Percentiles rank a stretch among this genome's conserved stretches.
Evolutionary conservation across 2,329 filamentous ascomycete species (phyloP).

Genomic region (Colletotrichum cereale): DNA sequence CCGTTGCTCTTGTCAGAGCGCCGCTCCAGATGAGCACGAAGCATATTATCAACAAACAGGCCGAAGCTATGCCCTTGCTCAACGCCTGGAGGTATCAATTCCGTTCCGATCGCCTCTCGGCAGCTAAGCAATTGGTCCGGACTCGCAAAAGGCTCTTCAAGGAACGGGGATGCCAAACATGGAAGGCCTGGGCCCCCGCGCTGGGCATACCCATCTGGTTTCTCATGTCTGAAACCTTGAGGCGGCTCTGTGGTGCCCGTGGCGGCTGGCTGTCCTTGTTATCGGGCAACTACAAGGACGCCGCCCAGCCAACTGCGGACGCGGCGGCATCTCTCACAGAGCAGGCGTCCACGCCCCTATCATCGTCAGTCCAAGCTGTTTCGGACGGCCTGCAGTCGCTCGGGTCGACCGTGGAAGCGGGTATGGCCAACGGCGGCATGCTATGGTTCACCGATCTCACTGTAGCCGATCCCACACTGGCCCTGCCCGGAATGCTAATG

Average conservation of each 20-base stretch:
- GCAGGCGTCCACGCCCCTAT: conserved; percentile 15
- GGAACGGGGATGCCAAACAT: conserved; percentile 58
- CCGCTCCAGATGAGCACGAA: conserved; percentile 9
- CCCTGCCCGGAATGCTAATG: conserved; percentile 53
- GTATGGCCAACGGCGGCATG: conserved; percentile 62
- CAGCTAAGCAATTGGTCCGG: neutral
- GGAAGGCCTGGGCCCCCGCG: conserved; percentile 58
- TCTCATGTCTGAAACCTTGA: conserved; percentile 62
- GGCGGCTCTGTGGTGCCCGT: conserved; percentile 59
- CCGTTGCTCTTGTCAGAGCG: conserved; percentile 1
- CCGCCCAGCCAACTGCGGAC: neutral
- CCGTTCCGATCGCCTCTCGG: neutral
- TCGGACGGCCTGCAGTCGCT: conserved; percentile 40
- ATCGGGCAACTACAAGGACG: neutral
- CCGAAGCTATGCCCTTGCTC: neutral
- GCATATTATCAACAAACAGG: neutral
- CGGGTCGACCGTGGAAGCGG: conserved; percentile 47
- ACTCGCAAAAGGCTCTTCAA: conserved; percentile 49
- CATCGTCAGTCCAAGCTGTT: conserved; percentile 41
- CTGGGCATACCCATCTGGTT: conserved; percentile 63
- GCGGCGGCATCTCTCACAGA: conserved; percentile 19
- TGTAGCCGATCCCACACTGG: conserved; percentile 63
- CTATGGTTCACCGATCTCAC: conserved; percentile 70
- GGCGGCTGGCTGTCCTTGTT: conserved; percentile 49
- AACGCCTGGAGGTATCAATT: conserved; percentile 4